Conservation (phyloP, 352 stramenopile species). For the Hyaloperonospora brassicae region DNA sequence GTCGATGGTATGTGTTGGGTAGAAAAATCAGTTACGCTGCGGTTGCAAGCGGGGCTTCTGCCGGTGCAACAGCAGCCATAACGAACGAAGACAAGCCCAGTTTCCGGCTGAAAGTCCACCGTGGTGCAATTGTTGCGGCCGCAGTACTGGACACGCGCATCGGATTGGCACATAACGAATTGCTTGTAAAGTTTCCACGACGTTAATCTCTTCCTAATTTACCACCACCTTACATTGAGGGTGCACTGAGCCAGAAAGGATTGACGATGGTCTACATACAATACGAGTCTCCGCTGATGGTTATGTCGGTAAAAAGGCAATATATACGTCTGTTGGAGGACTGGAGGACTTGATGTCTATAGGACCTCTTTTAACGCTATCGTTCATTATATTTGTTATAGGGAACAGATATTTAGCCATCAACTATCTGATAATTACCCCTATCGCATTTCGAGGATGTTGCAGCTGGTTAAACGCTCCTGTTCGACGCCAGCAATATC, state of each 20-base stretch:
- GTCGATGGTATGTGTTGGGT: no score
- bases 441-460: no score
- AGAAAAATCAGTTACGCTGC: constrained; percentile 25
- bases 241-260: constrained; percentile 40
- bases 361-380: constrained; percentile 72
- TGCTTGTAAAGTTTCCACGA: constrained; percentile 45
- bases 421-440: no score
- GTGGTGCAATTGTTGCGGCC: constrained; percentile 29
- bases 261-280: constrained; percentile 45
- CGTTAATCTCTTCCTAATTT: constrained; percentile 50
- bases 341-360: constrained; percentile 74
- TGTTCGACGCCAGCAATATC: no score
- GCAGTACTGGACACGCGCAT: constrained; percentile 52
- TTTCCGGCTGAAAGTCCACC: constrained; percentile 34
- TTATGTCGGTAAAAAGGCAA: constrained; percentile 12
- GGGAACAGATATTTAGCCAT: no score
- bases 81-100: constrained; percentile 39
- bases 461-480: no score
- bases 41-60: constrained; percentile 4
- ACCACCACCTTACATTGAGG: constrained; percentile 53
- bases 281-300: constrained; percentile 15
- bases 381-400: no score
- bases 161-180: constrained; percentile 42
- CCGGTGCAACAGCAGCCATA: constrained; percentile 2
- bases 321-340: constrained; percentile 8